Evolutionary conservation across 495 filamentous ascomycete genomes (phyloP).

Genomic region (Ramalina peruviana): DNA sequence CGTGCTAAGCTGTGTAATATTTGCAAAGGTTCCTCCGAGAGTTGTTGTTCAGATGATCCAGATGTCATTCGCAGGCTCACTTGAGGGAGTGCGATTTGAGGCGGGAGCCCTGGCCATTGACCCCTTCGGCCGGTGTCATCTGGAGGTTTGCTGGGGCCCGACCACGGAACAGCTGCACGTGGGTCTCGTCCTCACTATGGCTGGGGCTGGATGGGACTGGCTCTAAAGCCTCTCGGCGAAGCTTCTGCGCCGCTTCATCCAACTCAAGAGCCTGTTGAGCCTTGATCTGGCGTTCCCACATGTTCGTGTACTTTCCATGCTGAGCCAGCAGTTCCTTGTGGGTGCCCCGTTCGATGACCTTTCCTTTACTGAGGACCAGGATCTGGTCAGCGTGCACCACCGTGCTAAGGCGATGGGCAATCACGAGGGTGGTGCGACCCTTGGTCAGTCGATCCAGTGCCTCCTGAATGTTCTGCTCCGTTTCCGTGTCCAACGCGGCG

Average conservation of each 20-base stretch:
- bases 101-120: too few relatives aligned
- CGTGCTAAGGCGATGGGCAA: constrained; percentile 82
- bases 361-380: constrained; percentile 74
- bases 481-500: constrained; percentile 87
- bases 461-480: constrained; percentile 88
- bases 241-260: constrained; percentile 54
- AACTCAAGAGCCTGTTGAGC: constrained; percentile 54
- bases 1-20: too few relatives aligned
- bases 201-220: not conserved
- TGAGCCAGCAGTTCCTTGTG: constrained; percentile 69
- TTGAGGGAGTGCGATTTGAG: too few relatives aligned
- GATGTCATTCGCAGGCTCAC: too few relatives aligned
- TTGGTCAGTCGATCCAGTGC: constrained; percentile 66
- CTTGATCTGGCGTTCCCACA: constrained; percentile 93
- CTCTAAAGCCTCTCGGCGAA: constrained; percentile 26
- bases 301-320: constrained; percentile 70
- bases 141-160: too few relatives aligned
- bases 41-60: too few relatives aligned
- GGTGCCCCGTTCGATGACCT: constrained; percentile 71
- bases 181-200: not conserved
- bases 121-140: too few relatives aligned
- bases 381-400: constrained; percentile 94
- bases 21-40: too few relatives aligned
- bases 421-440: constrained; percentile 75
- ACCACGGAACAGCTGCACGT: not conserved